Conservation (phyloP, 345 rosid genomes). For the Pugionium cornutum region DNA sequence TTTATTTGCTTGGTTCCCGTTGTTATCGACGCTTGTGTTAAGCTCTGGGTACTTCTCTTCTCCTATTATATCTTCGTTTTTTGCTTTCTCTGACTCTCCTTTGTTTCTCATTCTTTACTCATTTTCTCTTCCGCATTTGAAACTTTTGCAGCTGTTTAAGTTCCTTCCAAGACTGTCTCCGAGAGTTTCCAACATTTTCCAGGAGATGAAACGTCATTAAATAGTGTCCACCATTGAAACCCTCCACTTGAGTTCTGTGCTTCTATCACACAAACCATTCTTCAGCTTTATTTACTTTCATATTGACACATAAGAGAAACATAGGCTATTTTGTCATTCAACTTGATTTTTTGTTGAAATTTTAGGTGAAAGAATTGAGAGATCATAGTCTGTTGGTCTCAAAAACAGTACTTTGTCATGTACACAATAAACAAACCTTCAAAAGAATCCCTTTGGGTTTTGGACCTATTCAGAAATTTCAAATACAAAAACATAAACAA, state of each 20-base stretch:
- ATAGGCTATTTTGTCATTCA: slow-evolving; percentile 32
- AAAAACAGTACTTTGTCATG: slow-evolving; percentile 22
- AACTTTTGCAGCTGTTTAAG: slow-evolving; percentile 63
- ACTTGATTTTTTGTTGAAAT: not conserved
- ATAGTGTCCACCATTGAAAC: slow-evolving; percentile 35
- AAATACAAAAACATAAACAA: not conserved
- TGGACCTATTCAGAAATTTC: not conserved
- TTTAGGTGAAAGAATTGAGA: slow-evolving; percentile 26
- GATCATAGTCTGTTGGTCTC: slow-evolving; percentile 11
- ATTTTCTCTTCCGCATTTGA: slow-evolving; percentile 3
- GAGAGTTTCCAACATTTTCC: slow-evolving; percentile 68
- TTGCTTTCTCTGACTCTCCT: not conserved
- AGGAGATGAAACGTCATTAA: slow-evolving; percentile 82
- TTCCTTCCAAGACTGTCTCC: slow-evolving; percentile 84
- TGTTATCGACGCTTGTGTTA: slow-evolving; percentile 74
- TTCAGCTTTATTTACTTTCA: slow-evolving; percentile 16
- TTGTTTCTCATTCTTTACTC: slow-evolving; percentile 2
- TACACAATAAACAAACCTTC: slow-evolving; percentile 37
- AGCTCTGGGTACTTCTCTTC: slow-evolving; percentile 76
- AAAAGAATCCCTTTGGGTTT: slow-evolving; percentile 21
- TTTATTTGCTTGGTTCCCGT: slow-evolving; percentile 77
- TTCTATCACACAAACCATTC: slow-evolving; percentile 28
- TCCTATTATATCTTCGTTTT: slow-evolving; percentile 6
- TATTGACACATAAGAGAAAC: slow-evolving; percentile 24
- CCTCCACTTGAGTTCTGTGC: slow-evolving; percentile 13